Percentiles rank a stretch among this genome's conserved stretches.
Conservation (phyloP, 139 green algal genomes). For the Astrephomene gubernaculifera region DNA sequence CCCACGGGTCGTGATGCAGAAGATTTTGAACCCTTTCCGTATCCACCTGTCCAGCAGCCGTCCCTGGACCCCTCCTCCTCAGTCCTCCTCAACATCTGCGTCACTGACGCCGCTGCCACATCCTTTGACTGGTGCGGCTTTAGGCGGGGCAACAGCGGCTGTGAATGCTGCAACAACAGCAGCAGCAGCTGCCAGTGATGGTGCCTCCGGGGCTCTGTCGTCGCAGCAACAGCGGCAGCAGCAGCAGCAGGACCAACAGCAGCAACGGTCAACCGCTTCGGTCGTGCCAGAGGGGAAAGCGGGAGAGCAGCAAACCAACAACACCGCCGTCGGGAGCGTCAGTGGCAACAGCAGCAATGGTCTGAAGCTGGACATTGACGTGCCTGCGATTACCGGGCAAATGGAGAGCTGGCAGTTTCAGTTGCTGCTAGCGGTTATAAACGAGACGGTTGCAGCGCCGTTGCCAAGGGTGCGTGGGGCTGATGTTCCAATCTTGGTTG, state of each 20-base stretch:
- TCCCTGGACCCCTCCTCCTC: not conserved
- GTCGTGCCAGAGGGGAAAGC: too few species aligned
- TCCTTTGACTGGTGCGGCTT: too few species aligned
- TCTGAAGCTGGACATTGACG: constrained; percentile 48
- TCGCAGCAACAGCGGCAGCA: not conserved
- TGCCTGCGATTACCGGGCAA: constrained; percentile 54
- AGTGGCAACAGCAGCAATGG: not conserved
- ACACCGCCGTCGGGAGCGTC: not conserved
- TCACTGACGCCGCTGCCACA: too few species aligned
- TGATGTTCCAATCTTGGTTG: too few species aligned
- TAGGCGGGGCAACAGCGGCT: too few species aligned
- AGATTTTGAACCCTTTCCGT: constrained; percentile 37
- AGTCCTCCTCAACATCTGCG: too few species aligned
- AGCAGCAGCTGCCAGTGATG: not conserved
- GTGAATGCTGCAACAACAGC: not conserved
- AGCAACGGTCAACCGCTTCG: too few species aligned
- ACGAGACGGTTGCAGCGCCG: constrained; percentile 51
- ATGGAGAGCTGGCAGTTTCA: constrained; percentile 81
- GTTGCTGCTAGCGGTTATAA: constrained; percentile 73
- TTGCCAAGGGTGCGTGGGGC: constrained; percentile 51
- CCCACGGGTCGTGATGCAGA: constrained; percentile 10
- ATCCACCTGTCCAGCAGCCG: constrained; percentile 8
- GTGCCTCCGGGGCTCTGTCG: too few species aligned
- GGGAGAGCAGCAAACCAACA: not conserved
- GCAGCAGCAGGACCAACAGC: too few species aligned